Evolutionary conservation across 352 stramenopile genomes (phyloP).

Genomic region (Pythium sukuiense): DNA sequence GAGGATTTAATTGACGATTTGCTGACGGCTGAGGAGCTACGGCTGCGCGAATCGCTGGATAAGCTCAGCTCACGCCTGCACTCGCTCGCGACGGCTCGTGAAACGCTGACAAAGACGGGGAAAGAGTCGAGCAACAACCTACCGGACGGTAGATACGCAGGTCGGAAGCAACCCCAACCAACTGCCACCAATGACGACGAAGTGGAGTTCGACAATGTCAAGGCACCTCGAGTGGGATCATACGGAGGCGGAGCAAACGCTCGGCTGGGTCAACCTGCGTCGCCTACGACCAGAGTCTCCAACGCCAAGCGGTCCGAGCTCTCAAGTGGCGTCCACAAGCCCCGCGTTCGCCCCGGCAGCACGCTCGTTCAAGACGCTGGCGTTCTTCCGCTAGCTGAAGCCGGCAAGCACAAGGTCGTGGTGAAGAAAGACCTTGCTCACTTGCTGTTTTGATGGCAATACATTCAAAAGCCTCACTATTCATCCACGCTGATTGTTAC

Average conservation of each 20-base stretch:
- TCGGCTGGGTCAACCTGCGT: constrained; percentile 36
- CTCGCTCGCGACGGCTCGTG: constrained; percentile 13
- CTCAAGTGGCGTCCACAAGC: constrained; percentile 53
- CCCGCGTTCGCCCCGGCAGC: constrained; percentile 48
- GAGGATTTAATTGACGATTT: constrained; percentile 38
- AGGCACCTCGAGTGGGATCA: constrained; percentile 30
- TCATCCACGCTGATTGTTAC: neutral
- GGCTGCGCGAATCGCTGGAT: constrained; percentile 55
- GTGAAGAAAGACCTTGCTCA: constrained; percentile 65
- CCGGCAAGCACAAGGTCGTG: constrained; percentile 53
- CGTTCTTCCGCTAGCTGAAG: constrained; percentile 21
- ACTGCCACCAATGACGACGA: neutral
- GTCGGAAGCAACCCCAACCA: neutral
- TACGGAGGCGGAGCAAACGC: constrained; percentile 50
- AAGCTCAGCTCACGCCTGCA: constrained; percentile 47
- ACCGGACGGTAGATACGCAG: neutral
- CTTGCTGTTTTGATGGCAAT: constrained; percentile 51
- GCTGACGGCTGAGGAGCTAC: constrained; percentile 41
- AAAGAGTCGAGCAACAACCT: neutral
- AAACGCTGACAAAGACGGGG: neutral
- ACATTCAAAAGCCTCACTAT: neutral
- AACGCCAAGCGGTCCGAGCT: constrained; percentile 46
- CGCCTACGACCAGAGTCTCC: constrained; percentile 36
- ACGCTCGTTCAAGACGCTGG: constrained; percentile 27
- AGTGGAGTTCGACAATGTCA: constrained; percentile 12